Conservation (phyloP, 208 protist species). For the Eutreptiella sp. region DNA sequence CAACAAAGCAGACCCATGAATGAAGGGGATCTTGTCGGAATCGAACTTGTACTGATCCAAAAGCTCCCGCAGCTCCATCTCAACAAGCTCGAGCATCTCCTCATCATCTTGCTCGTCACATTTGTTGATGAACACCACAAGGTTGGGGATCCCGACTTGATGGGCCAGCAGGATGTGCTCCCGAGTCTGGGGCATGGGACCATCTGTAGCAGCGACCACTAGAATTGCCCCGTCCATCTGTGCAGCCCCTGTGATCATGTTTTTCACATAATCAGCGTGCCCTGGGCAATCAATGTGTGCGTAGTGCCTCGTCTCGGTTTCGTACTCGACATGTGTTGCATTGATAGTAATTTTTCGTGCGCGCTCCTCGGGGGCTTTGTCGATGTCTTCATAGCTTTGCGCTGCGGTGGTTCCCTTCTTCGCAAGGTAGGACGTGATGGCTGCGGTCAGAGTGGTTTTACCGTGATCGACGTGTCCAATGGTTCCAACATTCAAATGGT, state of each 20-base stretch:
- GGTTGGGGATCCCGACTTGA: slow-evolving; percentile 88
- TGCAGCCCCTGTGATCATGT: slow-evolving; percentile 99
- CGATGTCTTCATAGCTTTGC: slow-evolving; percentile 94
- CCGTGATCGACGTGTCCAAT: slow-evolving; percentile 99
- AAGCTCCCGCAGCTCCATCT: slow-evolving; percentile 94
- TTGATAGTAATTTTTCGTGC: slow-evolving; percentile 99
- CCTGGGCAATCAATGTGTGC: slow-evolving; percentile 99
- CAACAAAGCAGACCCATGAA: slow-evolving; percentile 88
- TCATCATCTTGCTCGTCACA: slow-evolving; percentile 79
- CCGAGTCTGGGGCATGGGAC: slow-evolving; percentile 98
- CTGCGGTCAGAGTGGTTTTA: slow-evolving; percentile 97
- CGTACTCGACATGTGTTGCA: slow-evolving; percentile 95
- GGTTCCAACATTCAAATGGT: slow-evolving; percentile 96
- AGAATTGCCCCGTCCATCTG: slow-evolving; percentile 89
- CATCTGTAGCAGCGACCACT: slow-evolving; percentile 82
- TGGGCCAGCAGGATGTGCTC: slow-evolving; percentile 97
- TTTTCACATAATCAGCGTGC: slow-evolving; percentile 99
- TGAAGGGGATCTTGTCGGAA: slow-evolving; percentile 74
- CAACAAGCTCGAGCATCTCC: slow-evolving; percentile 80
- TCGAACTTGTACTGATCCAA: slow-evolving; percentile 86
- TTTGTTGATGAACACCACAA: slow-evolving; percentile 99
- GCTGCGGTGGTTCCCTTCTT: slow-evolving; percentile 68
- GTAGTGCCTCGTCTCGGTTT: slow-evolving; percentile 95
- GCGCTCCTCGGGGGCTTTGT: slow-evolving; percentile 98
- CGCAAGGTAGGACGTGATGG: slow-evolving; percentile 90